Evolutionary conservation across 257 asterid genomes (phyloP).

Genomic region (Nicotiana obtusifolia): DNA sequence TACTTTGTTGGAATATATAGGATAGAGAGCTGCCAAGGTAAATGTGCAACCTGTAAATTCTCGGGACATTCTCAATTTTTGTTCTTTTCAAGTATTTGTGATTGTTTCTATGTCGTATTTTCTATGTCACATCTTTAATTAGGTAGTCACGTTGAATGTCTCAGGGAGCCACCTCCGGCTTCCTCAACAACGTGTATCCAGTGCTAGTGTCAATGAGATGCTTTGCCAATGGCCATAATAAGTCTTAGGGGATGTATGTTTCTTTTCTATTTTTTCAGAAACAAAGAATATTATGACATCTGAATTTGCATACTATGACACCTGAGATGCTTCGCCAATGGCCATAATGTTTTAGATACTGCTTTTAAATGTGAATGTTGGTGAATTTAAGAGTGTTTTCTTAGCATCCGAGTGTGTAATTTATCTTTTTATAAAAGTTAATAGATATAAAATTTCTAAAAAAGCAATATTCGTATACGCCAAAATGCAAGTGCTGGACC

Average conservation of each 20-base stretch:
- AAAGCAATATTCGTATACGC: background rate
- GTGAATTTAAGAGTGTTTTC: background rate
- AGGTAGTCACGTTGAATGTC: background rate
- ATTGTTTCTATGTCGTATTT: background rate
- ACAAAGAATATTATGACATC: background rate
- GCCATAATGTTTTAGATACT: background rate
- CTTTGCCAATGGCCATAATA: background rate
- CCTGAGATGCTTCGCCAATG: no score
- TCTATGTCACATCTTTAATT: background rate
- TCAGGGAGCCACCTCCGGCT: background rate
- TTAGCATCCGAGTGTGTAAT: background rate
- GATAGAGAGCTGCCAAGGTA: background rate
- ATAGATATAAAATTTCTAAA: background rate
- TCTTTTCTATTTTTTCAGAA: no score
- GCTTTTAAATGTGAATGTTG: background rate
- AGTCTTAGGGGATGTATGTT: background rate
- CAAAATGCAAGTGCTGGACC: no score
- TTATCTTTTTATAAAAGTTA: background rate
- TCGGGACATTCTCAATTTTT: background rate
- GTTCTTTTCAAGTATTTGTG: background rate
- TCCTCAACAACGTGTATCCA: background rate
- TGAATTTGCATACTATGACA: background rate
- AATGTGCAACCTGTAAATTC: constrained; percentile 7
- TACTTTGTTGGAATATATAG: background rate
- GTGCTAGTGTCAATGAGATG: background rate